phyloP scores from a whole-genome alignment of 2,329 filamentous ascomycete genomes.

The Dactylellina sp. region DNA sequence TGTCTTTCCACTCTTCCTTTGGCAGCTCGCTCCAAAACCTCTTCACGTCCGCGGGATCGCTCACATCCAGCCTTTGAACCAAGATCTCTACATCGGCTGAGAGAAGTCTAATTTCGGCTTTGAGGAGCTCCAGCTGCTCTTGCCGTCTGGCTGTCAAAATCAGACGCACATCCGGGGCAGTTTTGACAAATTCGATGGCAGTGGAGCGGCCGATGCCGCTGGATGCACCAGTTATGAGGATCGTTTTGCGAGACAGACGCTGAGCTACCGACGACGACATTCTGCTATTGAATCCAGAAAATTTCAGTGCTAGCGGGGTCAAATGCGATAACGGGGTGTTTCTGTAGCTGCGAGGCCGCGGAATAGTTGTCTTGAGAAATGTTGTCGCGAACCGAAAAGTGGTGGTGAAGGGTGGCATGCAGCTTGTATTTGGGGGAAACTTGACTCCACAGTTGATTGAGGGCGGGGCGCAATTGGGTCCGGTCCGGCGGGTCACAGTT shows the following conservation, averaged over 20 bases:
- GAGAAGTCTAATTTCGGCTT: conserved; percentile 79
- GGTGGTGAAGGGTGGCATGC: conserved; percentile 42
- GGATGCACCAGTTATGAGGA: conserved; percentile 90
- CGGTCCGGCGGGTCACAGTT: conserved; percentile 31
- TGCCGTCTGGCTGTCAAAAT: conserved; percentile 88
- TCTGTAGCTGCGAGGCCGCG: conserved; percentile 5
- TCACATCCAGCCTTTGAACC: conserved; percentile 87
- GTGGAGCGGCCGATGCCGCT: conserved; percentile 87
- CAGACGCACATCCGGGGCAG: conserved; percentile 82
- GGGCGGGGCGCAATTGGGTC: too few species aligned
- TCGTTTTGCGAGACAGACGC: conserved; percentile 91
- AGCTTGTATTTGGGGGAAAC: conserved; percentile 36
- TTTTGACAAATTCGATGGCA: conserved; percentile 92
- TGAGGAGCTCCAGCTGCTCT: conserved; percentile 80
- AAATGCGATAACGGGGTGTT: conserved; percentile 3
- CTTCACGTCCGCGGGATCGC: conserved; percentile 78
- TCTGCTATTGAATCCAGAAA: conserved; percentile 2
- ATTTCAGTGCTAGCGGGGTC: not conserved
- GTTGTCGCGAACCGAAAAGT: conserved; percentile 39
- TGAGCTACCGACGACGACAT: conserved; percentile 74
- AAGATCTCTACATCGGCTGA: conserved; percentile 83
- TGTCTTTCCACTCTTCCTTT: conserved; percentile 81
- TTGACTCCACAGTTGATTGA: too few species aligned
- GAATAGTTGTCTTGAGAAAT: conserved; percentile 11
- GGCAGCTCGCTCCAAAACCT: conserved; percentile 75